Base-by-base conservation (phyloP, 1,139 yeast genomes). In the Zhuliangozyma parablackwelliae region DNA sequence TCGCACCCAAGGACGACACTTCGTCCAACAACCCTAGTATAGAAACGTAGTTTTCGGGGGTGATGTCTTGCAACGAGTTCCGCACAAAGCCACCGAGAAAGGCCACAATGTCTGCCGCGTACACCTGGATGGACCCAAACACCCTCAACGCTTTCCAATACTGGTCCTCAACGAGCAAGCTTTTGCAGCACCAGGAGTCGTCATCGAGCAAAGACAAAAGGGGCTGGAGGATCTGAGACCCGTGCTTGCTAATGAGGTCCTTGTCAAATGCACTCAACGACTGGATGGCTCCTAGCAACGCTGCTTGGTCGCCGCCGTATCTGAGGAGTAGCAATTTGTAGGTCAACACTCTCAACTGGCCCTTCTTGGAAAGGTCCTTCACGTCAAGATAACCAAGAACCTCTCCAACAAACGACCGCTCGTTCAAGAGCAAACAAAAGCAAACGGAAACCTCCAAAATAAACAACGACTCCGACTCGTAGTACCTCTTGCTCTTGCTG, bases 1-100 rank as follows among this genome's bases (percentile, higher is more conserved):
- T 66, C 0, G 95, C 89, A 3, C 95, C 95, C 33, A 82, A 77
- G 1, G 90, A 83, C 0, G 95, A 85, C 21, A 88, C 72, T 46
- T 86, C 95, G 54, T 87, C 95, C 31, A 87, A 61, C 21, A 86
- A 61, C 1, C 89, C 90, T 30, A 89, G 63, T 12, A 82, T 53
- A 45, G 76, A 69, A 74, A 82, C 75, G 48, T 78, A 84, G 49
- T 81, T 84, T 1, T 59, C 58, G 2, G 68, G 63, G 7, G 55
- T 62, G 12, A 82, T 62, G 23, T 69, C 62, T 4, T 54, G 48
- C 3, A 72, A 59, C 1, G 69, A 55, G 5, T 60, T 53, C 7
- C 58, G 57, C 3, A 80, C 53, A 7, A 80, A 49, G 1, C 59
- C 54, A 31, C 72, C 74, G 28, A 80, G 61, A 46, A 79, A 79